Conservation (phyloP, 2,329 filamentous ascomycete species). For the Monosporascus sp. region DNA sequence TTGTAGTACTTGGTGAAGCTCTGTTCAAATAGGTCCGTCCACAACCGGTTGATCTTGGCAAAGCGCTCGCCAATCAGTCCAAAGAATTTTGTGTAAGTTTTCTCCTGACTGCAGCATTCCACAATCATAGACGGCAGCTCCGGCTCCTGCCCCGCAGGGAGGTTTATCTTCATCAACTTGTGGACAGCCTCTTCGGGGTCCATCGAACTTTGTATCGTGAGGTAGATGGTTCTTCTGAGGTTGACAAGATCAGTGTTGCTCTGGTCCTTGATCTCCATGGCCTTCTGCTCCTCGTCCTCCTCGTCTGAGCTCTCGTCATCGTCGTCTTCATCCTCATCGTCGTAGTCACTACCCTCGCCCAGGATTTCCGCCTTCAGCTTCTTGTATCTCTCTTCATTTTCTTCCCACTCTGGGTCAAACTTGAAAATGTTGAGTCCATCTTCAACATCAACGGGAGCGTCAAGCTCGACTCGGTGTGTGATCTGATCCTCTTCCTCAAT, state of each 20-base stretch:
- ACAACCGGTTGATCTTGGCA: conserved; percentile 90
- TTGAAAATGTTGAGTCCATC: conserved; percentile 95
- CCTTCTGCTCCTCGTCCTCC: conserved; percentile 71
- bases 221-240: conserved; percentile 86
- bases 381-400: conserved; percentile 85
- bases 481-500: conserved; percentile 98
- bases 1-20: conserved; percentile 92
- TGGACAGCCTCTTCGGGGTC: conserved; percentile 96
- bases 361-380: conserved; percentile 89
- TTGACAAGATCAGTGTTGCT: conserved; percentile 95
- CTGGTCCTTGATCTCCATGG: conserved; percentile 95
- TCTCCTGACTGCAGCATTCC: conserved; percentile 93
- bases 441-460: conserved; percentile 78
- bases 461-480: conserved; percentile 77
- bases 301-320: conserved; percentile 68
- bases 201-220: conserved; percentile 95
- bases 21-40: conserved; percentile 88
- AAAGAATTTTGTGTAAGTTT: conserved; percentile 96
- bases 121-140: conserved; percentile 96
- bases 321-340: conserved; percentile 57
- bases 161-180: conserved; percentile 90
- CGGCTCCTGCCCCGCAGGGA: conserved; percentile 79
- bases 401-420: conserved; percentile 82
- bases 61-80: conserved; percentile 92
- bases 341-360: conserved; percentile 84